phyloP scores from a whole-genome alignment of 208 protist species.

The Spironucleus salmonicida region DNA sequence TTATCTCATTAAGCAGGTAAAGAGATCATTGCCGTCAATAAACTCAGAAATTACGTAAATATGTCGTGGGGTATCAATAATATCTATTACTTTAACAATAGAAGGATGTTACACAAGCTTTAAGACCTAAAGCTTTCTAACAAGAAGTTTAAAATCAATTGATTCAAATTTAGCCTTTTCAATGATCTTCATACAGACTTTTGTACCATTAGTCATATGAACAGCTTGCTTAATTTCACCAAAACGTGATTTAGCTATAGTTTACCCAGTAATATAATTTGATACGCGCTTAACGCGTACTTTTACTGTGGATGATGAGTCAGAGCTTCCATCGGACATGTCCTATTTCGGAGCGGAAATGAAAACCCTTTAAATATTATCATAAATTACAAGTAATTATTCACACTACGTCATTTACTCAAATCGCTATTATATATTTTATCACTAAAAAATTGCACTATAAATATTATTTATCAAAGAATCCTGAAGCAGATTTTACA shows the following conservation, averaged over 20 bases:
- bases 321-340: too few species aligned
- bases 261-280: conserved; percentile 85
- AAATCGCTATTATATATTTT: too few species aligned
- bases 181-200: conserved; percentile 57
- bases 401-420: too few species aligned
- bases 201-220: conserved; percentile 47
- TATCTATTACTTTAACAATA: conserved; percentile 53
- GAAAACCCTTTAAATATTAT: too few species aligned
- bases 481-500: too few species aligned
- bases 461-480: too few species aligned
- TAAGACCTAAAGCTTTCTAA: conserved; percentile 55
- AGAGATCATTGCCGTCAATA: conserved; percentile 57
- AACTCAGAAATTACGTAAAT: conserved; percentile 53
- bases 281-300: conserved; percentile 55
- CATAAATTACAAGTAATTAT: too few species aligned
- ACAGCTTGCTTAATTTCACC: conserved; percentile 77
- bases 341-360: too few species aligned
- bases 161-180: conserved; percentile 51
- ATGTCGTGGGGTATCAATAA: conserved; percentile 48
- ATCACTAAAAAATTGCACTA: too few species aligned
- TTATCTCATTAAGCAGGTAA: conserved; percentile 50
- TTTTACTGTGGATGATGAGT: too few species aligned
- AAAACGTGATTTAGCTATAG: conserved; percentile 90
- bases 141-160: conserved; percentile 36
- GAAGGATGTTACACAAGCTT: conserved; percentile 57